Base-by-base conservation (phyloP, 1,139 yeast genomes). In the Sugiyamaella neomexicana region DNA sequence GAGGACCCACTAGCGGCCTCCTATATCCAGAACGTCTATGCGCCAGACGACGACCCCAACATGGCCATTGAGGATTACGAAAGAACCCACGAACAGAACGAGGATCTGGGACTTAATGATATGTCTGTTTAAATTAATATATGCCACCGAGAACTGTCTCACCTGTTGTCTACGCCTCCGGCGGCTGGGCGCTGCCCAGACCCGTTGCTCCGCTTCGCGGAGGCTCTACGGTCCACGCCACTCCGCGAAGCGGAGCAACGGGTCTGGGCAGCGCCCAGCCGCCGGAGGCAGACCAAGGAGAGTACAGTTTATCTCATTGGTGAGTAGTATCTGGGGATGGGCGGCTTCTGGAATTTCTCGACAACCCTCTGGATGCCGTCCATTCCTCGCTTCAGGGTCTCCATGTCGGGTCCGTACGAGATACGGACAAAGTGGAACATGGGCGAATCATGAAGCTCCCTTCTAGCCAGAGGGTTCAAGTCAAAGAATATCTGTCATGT, bases 11-110 rank as follows among this genome's bases (percentile, higher is more conserved):
- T 93, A 67, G 97, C 97, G 20, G 85, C 96, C 5, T 89, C 97
- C 0, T 95, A 95, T 68, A 86, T 95, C 61, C 99, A 95, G 74
- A 95, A 95, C 68, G 95, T 91, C 9, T 95, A 90, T 68, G 99
- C 99, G 36, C 99, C 99, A 20, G 99, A 95, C 71, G 81, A 81
- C 44, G 99, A 95, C 74, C 99, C 99, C 62, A 89, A 91, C 69
- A 93, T 95, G 98, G 78, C 71, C 38, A 80, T 88, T 60, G 97
- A 86, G 72, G 97, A 91, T 58, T 89, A 83, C 65, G 97, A 89
- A 62, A 85, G 99, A 76, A 84, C 96, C 5, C 75, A 77, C 52
- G 86, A 73, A 59, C 96, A 91, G 72, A 90, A 93, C 68, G 99
- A 95, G 67, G 93, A 86, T 53, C 80, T 93, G 63, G 99, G 99